These are phyloP conservation scores for Auriscalpium microsporum DNA, from an alignment of 768 basidiomycete species.

Conservation along the genomic window DNA sequence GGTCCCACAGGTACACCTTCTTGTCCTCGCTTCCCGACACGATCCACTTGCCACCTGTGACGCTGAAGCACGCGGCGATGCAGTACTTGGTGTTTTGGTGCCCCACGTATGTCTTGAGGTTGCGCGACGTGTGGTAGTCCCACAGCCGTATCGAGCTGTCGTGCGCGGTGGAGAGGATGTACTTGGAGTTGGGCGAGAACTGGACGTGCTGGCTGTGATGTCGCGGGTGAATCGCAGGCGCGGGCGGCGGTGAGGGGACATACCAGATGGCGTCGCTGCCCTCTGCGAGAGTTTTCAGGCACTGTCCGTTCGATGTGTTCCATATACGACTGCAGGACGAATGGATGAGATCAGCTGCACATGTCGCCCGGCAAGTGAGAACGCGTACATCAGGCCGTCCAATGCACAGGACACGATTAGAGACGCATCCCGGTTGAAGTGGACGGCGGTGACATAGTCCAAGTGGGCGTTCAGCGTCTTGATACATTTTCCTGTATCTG, in stretches of 20 bases:
- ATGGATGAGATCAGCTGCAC: background rate
- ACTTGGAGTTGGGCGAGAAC: constrained; percentile 94
- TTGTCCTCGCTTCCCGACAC: constrained; percentile 87
- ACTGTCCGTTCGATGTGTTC: constrained; percentile 88
- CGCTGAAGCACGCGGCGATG: constrained; percentile 76
- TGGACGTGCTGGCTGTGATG: constrained; percentile 70
- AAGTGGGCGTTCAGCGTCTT: constrained; percentile 87
- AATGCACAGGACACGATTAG: constrained; percentile 87
- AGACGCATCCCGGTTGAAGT: constrained; percentile 87
- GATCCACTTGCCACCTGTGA: constrained; percentile 84
- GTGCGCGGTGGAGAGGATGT: constrained; percentile 88
- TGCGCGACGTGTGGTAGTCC: constrained; percentile 89
- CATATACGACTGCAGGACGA: constrained; percentile 71
- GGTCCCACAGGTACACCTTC: constrained; percentile 85
- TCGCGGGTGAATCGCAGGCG: background rate
- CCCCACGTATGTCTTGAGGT: constrained; percentile 83
- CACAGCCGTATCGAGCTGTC: constrained; percentile 90
- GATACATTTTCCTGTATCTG: constrained; percentile 60
- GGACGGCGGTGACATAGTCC: constrained; percentile 91
- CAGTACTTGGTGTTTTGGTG: constrained; percentile 81
- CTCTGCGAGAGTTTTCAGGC: constrained; percentile 91
- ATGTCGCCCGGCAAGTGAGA: background rate
- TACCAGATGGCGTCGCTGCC: constrained; percentile 81
- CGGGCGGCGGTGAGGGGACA: constrained; percentile 9
- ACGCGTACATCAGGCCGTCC: constrained; percentile 85